These are phyloP conservation scores for Udeniomyces megalosporus DNA, from an alignment of 768 basidiomycete genomes.

Conservation along the genomic window DNA sequence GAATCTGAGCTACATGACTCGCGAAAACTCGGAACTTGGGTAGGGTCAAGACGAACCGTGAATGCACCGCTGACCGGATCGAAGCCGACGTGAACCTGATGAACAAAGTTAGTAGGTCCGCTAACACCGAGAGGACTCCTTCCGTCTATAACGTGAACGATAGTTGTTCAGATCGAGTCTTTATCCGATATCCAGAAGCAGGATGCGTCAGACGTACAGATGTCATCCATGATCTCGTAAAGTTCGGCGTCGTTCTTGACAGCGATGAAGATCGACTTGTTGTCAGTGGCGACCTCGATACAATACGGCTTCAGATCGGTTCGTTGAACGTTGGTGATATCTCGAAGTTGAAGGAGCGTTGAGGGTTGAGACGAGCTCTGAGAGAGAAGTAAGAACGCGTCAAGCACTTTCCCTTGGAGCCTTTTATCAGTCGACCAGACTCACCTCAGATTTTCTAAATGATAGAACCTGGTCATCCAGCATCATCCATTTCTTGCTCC, in stretches of 20 bases:
- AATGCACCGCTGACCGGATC: slow-evolving; percentile 88
- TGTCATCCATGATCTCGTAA: slow-evolving; percentile 97
- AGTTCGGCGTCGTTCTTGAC: slow-evolving; percentile 89
- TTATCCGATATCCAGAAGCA: too few species aligned
- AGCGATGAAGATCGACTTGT: slow-evolving; percentile 59
- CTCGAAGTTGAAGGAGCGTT: slow-evolving; percentile 47
- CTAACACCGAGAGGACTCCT: slow-evolving; percentile 83
- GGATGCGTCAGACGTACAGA: too few species aligned
- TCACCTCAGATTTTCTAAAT: slow-evolving; percentile 83
- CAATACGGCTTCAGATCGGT: slow-evolving; percentile 93
- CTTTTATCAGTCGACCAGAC: slow-evolving; percentile 21
- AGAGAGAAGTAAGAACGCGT: background rate
- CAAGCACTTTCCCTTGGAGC: too few species aligned
- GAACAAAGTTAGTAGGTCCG: slow-evolving; percentile 92
- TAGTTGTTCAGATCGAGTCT: too few species aligned
- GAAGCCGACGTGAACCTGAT: slow-evolving; percentile 96
- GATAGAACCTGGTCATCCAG: slow-evolving; percentile 61
- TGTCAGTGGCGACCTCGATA: slow-evolving; percentile 66
- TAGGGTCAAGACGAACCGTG: slow-evolving; percentile 70
- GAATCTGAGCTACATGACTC: too few species aligned
- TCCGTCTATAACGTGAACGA: too few species aligned
- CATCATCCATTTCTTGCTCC: slow-evolving; percentile 78
- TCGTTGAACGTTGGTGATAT: slow-evolving; percentile 74
- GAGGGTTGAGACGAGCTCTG: slow-evolving; percentile 33
- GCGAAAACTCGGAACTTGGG: too few species aligned